A percentile compares a stretch with the other conserved stretches of the same genome.
Conservation (phyloP, 352 stramenopile species). For the Pythium oligandrum region DNA sequence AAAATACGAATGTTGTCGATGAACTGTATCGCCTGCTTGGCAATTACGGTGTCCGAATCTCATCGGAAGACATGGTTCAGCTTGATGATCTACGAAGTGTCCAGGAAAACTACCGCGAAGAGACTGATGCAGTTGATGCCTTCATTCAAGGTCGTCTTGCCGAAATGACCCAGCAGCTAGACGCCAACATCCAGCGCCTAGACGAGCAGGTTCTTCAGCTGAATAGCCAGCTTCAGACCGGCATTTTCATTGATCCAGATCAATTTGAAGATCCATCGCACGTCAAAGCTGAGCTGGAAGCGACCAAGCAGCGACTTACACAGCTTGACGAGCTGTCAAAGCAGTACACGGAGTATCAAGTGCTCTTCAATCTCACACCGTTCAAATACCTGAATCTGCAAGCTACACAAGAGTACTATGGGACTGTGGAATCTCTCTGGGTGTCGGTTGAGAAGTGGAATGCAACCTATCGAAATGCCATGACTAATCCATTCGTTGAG, state of each 20-base stretch:
- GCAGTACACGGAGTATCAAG: conserved; percentile 91
- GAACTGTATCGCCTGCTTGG: conserved; percentile 91
- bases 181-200: conserved; percentile 90
- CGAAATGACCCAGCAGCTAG: conserved; percentile 91
- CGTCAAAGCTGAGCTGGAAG: conserved; percentile 79
- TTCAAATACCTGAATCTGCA: conserved; percentile 91
- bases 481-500: conserved; percentile 83
- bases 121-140: conserved; percentile 78
- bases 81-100: conserved; percentile 85
- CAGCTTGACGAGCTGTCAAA: conserved; percentile 86
- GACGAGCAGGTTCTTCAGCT: conserved; percentile 89
- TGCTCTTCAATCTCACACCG: conserved; percentile 85
- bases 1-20: conserved; percentile 89
- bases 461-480: conserved; percentile 59
- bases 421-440: conserved; percentile 85
- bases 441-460: conserved; percentile 85
- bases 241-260: conserved; percentile 83
- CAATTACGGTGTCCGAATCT: conserved; percentile 90
- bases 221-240: conserved; percentile 73
- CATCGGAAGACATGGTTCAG: conserved; percentile 92
- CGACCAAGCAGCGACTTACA: conserved; percentile 75
- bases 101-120: conserved; percentile 85
- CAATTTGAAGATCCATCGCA: conserved; percentile 83
- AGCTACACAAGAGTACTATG: conserved; percentile 83
- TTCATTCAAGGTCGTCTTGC: conserved; percentile 84